These are phyloP conservation scores for Cucurbita argyrosperma DNA, from an alignment of 306 rosid genomes.

Conservation along the genomic window DNA sequence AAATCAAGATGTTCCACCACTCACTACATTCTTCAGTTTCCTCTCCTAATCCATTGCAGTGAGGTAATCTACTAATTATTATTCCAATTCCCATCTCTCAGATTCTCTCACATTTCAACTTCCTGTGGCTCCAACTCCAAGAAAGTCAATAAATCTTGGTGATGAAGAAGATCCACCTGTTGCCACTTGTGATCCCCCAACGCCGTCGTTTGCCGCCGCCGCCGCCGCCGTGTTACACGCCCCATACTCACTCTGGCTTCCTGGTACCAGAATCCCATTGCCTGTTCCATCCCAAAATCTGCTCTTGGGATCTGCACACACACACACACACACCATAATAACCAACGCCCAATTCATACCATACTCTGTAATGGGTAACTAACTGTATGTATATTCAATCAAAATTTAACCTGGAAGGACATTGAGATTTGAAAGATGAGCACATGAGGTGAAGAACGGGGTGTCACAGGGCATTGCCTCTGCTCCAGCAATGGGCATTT, in stretches of 20 bases:
- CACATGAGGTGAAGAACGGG: slow-evolving; percentile 16
- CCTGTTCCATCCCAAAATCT: slow-evolving; percentile 23
- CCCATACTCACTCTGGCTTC: not conserved
- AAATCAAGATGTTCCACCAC: not conserved
- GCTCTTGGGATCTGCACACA: not conserved
- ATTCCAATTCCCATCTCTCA: no score
- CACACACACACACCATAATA: not conserved
- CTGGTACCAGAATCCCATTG: slow-evolving; percentile 3
- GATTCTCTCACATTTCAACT: no score
- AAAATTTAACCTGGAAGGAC: slow-evolving; percentile 16
- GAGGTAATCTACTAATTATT: no score
- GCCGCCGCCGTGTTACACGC: slow-evolving; percentile 22
- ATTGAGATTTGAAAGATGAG: slow-evolving; percentile 35
- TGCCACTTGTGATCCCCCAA: slow-evolving; percentile 21
- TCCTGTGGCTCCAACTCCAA: slow-evolving; percentile 73
- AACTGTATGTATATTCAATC: no score
- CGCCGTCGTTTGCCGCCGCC: slow-evolving; percentile 19
- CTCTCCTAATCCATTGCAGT: not conserved
- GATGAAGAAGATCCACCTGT: not conserved
- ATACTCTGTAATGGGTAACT: no score
- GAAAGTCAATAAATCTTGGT: slow-evolving; percentile 81
- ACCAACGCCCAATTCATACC: not conserved
- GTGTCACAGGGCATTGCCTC: slow-evolving; percentile 16
- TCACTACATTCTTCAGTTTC: not conserved
- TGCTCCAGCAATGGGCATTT: slow-evolving; percentile 27